These are phyloP conservation scores for Colletotrichum godetiae DNA, from an alignment of 2,329 filamentous ascomycete species.

Conservation along the genomic window DNA sequence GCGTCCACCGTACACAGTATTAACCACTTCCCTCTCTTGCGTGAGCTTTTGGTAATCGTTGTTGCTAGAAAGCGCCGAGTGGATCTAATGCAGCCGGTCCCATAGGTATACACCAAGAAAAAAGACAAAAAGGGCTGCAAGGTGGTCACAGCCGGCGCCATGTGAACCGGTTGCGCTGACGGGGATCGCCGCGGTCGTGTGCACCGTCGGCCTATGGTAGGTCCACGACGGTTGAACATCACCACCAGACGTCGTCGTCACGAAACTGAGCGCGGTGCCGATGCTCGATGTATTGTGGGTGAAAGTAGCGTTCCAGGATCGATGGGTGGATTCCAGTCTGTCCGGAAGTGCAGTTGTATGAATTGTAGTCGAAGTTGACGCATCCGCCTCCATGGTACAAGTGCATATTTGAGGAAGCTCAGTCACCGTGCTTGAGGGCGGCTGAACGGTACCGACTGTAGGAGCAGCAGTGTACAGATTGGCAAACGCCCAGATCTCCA, in stretches of 20 bases:
- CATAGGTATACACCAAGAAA: not conserved
- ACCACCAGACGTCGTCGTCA: not conserved
- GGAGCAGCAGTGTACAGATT: no score
- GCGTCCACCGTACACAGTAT: not conserved
- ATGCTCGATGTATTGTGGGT: not conserved
- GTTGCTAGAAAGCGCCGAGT: not conserved
- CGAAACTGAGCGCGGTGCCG: not conserved
- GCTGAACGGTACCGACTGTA: no score
- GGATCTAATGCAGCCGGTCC: not conserved
- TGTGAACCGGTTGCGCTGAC: not conserved
- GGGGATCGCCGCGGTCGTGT: not conserved
- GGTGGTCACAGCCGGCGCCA: not conserved
- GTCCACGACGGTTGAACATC: not conserved
- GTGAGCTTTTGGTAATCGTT: not conserved
- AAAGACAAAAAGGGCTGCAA: not conserved
- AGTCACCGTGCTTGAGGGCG: no score
- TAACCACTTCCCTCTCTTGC: not conserved
- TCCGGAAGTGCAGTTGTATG: not conserved
- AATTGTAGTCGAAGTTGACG: not conserved
- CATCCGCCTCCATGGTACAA: not conserved
- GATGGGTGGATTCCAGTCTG: not conserved
- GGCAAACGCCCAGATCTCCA: no score
- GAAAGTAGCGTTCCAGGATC: not conserved
- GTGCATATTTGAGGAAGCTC: conserved; percentile 4
- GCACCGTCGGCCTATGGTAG: not conserved